Percentiles rank a stretch among this genome's conserved stretches.
phyloP scores from a whole-genome alignment of 176 grass and related monocot genomes.

The Otatea glauca region DNA sequence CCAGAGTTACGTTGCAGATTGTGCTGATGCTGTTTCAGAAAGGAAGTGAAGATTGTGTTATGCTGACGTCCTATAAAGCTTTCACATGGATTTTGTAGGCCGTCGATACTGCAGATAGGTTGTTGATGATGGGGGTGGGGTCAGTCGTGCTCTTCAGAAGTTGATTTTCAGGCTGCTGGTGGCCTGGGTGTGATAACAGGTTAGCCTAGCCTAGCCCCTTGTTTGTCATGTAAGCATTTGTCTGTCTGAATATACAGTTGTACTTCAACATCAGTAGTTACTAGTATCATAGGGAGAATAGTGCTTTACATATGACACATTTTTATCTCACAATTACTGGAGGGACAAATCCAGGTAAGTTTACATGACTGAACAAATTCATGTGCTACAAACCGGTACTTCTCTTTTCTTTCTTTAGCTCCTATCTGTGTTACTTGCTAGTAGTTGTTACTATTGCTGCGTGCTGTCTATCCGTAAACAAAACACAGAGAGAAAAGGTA shows the following conservation, averaged over 20 bases:
- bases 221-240: neutral
- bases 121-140: neutral
- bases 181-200: neutral
- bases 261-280: neutral
- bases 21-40: neutral
- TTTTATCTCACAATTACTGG: neutral
- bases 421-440: neutral
- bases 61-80: neutral
- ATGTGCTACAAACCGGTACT: neutral
- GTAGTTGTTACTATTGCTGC: neutral
- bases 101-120: neutral
- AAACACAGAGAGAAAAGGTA: neutral
- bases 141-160: neutral
- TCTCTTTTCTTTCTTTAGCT: neutral
- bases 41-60: neutral
- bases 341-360: neutral
- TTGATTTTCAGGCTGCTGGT: neutral
- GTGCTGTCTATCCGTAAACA: neutral
- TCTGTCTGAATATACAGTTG: neutral
- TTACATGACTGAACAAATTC: neutral
- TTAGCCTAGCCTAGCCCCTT: neutral
- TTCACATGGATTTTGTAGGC: neutral
- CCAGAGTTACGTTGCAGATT: neutral
- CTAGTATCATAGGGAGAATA: neutral
- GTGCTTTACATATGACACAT: neutral